A percentile compares a stretch with the other conserved stretches of the same genome.
Conservation (phyloP, 352 stramenopile species). For the Phytopythium kandeliae region DNA sequence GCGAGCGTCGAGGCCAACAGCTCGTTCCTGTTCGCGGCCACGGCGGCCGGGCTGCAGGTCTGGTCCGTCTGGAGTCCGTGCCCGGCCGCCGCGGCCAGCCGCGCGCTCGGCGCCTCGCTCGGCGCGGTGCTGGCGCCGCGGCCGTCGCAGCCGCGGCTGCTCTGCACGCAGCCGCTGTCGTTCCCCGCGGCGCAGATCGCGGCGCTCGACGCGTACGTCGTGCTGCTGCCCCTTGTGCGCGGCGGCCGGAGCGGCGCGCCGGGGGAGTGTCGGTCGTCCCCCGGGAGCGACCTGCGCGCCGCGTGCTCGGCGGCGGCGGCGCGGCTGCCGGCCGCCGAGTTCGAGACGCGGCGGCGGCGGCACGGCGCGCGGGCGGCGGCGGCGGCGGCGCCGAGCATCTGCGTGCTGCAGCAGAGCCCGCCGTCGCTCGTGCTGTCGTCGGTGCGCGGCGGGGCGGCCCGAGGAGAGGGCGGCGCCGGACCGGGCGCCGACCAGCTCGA, state of each 20-base stretch:
- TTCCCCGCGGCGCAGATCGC: constrained; percentile 55
- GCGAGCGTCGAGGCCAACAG: constrained; percentile 74
- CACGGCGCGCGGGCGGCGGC: constrained; percentile 3
- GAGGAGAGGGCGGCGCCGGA: constrained; percentile 8
- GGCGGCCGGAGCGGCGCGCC: neutral
- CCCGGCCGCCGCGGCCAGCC: constrained; percentile 66
- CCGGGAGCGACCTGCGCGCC: neutral
- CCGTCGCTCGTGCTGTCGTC: constrained; percentile 68
- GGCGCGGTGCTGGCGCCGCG: constrained; percentile 50
- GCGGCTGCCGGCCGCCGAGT: constrained; percentile 41
- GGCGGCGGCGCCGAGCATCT: constrained; percentile 22
- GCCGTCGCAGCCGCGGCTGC: constrained; percentile 62
- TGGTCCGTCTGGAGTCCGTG: constrained; percentile 88
- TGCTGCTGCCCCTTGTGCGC: constrained; percentile 44
- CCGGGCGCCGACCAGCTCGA: constrained; percentile 59
- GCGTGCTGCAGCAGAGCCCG: constrained; percentile 74
- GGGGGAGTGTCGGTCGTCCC: neutral
- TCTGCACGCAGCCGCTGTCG: constrained; percentile 58
- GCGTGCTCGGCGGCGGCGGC: constrained; percentile 29
- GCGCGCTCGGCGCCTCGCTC: constrained; percentile 45
- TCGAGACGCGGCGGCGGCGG: constrained; percentile 39
- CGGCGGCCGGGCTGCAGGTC: constrained; percentile 60
- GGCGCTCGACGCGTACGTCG: constrained; percentile 71
- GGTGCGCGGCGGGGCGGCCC: constrained; percentile 36
- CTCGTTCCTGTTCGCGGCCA: constrained; percentile 79